phyloP scores from a whole-genome alignment of 2,329 filamentous ascomycete genomes.

The Nemania abortiva region DNA sequence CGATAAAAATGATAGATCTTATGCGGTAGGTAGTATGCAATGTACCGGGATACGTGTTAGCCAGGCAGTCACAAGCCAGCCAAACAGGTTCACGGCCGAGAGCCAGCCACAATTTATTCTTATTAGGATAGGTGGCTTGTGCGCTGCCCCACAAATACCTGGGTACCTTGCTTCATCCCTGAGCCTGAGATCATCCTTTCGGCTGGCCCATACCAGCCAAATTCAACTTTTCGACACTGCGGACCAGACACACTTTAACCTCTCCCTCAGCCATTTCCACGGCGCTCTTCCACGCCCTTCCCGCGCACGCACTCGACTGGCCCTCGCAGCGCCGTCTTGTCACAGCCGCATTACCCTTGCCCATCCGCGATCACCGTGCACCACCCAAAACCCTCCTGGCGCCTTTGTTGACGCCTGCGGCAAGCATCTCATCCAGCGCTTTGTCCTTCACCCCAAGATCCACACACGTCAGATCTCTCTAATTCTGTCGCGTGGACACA shows the following conservation, averaged over 20 bases:
- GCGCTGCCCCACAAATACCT: constrained; percentile 16
- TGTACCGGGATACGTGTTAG: too few species aligned
- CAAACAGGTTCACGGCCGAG: constrained; percentile 13
- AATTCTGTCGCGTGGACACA: constrained; percentile 54
- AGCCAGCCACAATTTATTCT: constrained; percentile 29
- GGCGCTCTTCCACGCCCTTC: constrained; percentile 28
- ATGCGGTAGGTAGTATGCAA: too few species aligned
- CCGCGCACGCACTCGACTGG: constrained; percentile 36
- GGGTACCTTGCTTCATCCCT: constrained; percentile 37
- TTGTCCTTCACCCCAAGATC: constrained; percentile 44
- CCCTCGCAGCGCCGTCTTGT: constrained; percentile 34
- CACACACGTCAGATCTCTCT: constrained; percentile 52
- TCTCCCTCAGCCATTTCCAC: constrained; percentile 44
- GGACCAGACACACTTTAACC: constrained; percentile 43
- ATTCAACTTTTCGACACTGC: constrained; percentile 48
- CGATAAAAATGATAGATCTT: too few species aligned
- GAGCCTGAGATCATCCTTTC: constrained; percentile 43
- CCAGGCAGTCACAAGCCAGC: constrained; percentile 20
- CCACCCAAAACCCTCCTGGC: constrained; percentile 22
- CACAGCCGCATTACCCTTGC: constrained; percentile 33
- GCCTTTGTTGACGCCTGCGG: constrained; percentile 37
- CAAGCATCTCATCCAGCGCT: constrained; percentile 33
- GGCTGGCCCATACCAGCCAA: constrained; percentile 47
- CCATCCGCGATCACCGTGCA: constrained; percentile 42
- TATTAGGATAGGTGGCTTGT: constrained; percentile 10